Percentiles rank a stretch among this genome's conserved stretches.
Evolutionary conservation across 495 filamentous ascomycete genomes (phyloP).

Genomic region (Lophiotrema nucula): DNA sequence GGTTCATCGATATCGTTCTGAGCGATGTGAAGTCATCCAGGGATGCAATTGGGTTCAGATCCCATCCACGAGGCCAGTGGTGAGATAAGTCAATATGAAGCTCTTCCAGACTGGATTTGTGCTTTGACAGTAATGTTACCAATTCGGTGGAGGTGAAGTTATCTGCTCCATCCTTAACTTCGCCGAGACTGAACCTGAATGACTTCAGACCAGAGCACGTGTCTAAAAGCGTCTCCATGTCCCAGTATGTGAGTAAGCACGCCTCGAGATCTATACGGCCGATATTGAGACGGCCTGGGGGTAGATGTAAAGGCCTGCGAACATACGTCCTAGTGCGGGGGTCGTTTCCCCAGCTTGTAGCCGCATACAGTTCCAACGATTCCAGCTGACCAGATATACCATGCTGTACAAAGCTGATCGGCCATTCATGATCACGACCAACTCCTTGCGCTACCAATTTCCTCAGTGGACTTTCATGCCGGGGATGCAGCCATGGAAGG

Average conservation of each 20-base stretch:
- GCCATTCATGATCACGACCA: background rate
- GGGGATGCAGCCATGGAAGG: background rate
- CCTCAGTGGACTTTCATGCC: background rate
- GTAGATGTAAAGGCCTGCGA: background rate
- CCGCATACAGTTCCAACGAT: background rate
- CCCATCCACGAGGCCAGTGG: background rate
- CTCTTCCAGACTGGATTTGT: background rate
- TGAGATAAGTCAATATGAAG: background rate
- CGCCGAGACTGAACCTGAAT: background rate
- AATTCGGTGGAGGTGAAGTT: background rate
- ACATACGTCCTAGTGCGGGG: background rate
- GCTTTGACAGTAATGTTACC: background rate
- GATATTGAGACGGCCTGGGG: background rate
- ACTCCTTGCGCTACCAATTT: background rate
- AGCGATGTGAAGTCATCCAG: background rate
- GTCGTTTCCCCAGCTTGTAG: background rate
- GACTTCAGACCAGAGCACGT: background rate
- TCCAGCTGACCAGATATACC: background rate
- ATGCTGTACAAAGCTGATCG: background rate
- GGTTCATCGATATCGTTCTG: background rate
- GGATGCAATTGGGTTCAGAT: too few species aligned
- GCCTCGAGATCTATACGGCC: background rate
- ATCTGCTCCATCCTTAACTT: background rate
- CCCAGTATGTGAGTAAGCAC: background rate
- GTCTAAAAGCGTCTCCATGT: background rate